Base-by-base conservation (phyloP, 1,284 basidiomycete genomes). In the Marasmius oreades region DNA sequence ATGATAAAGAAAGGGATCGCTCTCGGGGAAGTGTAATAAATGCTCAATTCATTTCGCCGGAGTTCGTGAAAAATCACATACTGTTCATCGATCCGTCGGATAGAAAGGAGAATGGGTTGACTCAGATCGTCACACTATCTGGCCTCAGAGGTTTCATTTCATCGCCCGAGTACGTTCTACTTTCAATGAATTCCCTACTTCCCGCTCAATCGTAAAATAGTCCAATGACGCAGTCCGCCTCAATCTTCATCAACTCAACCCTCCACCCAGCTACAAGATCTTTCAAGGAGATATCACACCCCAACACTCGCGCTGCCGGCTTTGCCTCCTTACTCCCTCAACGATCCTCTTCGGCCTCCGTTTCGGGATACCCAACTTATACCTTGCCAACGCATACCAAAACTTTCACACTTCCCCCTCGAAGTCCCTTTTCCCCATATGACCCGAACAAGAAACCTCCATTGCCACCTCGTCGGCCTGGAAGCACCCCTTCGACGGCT, bases 51-150 rank as follows among this genome's bases (percentile, higher is more conserved):
- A 81, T 93, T 60, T 91, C 86, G 0, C 75, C 84, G 1, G 91
- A 90, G 18, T 86, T 90, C 57, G 73, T 94, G 34, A 85, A 82
- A 65, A 92, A 93, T 64, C 93, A 95, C 67, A 70, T 94, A 56
- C 75, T 84, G 23, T 78, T 91, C 47, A 84, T 75, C 63, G 81
- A 86, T 61, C 73, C 72, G 11, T 64, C 75, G 0, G 75, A 77
- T 10, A 69, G 72, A 48, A 76, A 73, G 56, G 69, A 73, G 55
- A 70, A 76, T 20, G 46, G 51, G 24, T 53, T 28, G 36, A 50
- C 47, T 2, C 77, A 82, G 34, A 70, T 92, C 12, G 78, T 93
- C 5, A 93, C 92, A 0, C 74, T 93, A 26, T 93, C 92, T 1
- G 93, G 93, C 10, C 72, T 95, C 20, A 77, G 93, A 39, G 92